A percentile compares a stretch with the other conserved stretches of the same genome.
Evolutionary conservation across 768 basidiomycete genomes (phyloP).

Genomic region (Boletus patriciae): DNA sequence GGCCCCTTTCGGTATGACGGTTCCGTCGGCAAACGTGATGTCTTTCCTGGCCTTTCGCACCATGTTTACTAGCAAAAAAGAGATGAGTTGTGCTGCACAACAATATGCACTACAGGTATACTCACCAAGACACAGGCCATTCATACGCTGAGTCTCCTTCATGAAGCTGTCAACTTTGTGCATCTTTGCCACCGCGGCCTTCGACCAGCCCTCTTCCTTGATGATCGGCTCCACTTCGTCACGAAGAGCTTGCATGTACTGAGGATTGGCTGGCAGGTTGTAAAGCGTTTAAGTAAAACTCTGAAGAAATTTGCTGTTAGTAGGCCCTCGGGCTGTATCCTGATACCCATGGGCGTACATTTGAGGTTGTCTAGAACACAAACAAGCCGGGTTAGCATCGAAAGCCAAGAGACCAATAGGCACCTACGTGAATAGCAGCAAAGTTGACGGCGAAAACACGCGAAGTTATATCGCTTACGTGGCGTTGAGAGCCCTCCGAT

Average conservation of each 20-base stretch:
- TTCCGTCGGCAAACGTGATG: slow-evolving; percentile 38
- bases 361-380: slow-evolving; percentile 9
- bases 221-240: slow-evolving; percentile 17
- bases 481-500: slow-evolving; percentile 13
- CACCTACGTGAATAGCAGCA: slow-evolving; percentile 24
- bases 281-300: slow-evolving; percentile 11
- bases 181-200: slow-evolving; percentile 17
- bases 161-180: slow-evolving; percentile 22
- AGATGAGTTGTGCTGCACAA: neutral
- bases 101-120: neutral
- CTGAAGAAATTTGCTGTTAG: neutral
- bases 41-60: slow-evolving; percentile 13
- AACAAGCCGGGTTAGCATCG: neutral
- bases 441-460: slow-evolving; percentile 20
- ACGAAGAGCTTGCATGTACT: slow-evolving; percentile 14
- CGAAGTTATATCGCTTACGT: slow-evolving; percentile 21
- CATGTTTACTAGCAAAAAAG: slow-evolving; percentile 4
- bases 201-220: slow-evolving; percentile 20
- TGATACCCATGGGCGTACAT: neutral
- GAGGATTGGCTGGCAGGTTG: slow-evolving; percentile 12
- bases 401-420: rapidly evolving
- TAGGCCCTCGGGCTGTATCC: neutral
- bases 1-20: slow-evolving; percentile 36
- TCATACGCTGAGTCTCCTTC: slow-evolving; percentile 26
- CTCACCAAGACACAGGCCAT: slow-evolving; percentile 30